Evolutionary conservation across 1,139 yeast species (phyloP), one percentile per base, ranked within the genome.

Genomic region (Zygoascus hellenicus): DNA sequence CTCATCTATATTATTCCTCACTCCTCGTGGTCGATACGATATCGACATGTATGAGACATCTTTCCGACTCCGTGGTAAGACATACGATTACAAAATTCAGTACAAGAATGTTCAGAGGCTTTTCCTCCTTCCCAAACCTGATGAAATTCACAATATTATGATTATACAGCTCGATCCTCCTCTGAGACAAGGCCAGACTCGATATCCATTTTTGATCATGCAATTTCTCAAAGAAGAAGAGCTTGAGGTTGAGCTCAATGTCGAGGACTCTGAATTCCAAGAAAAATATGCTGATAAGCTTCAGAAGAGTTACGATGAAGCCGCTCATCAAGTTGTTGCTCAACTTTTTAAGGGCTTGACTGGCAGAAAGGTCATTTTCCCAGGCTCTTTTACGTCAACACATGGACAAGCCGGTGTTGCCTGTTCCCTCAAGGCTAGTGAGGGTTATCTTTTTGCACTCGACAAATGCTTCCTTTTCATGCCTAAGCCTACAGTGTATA

Each of bases 11-110:
- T 75, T 92, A 63, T 89, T 92, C 75, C 79, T 94, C 52, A 94
- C 98, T 0, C 99, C 99, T 58, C 63, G 74, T 76, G 98, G 98
- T 58, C 92, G 98, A 67, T 92, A 90, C 67, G 98, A 94, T 65
- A 85, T 92, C 58, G 97, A 90, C 66, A 84, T 92, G 83, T 92
- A 87, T 68, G 82, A 88, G 39, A 78, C 80, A 26, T 86, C 95
- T 39, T 78, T 94, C 68, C 81, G 98, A 65, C 75, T 92, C 50
- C 82, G 98, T 62, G 99, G 99, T 66, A 92, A 92, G 69, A 92
- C 98, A 2, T 92, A 94, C 68, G 98, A 92, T 67, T 94, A 92
- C 75, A 94, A 92, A 69, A 78, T 94, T 51, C 96, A 87, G 64
- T 92, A 87, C 68, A 77, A 82, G 61, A 95, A 88, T 63, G 83